Evolutionary conservation across 306 rosid genomes (phyloP).

Genomic region (Lithocarpus polystachyus): DNA sequence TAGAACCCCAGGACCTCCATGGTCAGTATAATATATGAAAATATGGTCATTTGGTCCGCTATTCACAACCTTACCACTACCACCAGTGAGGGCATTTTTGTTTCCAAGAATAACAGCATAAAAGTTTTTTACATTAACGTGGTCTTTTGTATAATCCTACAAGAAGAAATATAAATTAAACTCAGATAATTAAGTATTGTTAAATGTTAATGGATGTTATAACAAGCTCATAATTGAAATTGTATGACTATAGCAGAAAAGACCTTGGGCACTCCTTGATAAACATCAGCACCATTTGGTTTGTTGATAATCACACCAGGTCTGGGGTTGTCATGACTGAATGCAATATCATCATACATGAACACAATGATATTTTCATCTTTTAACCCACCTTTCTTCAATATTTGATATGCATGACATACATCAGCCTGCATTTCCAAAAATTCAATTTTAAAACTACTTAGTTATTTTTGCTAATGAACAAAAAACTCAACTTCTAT

Average conservation of each 20-base stretch:
- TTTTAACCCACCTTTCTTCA: conserved; percentile 43
- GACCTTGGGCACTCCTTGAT: background rate
- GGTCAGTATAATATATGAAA: conserved; percentile 63
- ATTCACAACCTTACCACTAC: conserved; percentile 62
- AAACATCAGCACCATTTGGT: conserved; percentile 45
- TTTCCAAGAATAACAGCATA: conserved; percentile 61
- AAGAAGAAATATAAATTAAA: background rate
- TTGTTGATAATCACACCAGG: conserved; percentile 52
- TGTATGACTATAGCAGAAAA: no score
- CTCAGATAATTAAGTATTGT: no score
- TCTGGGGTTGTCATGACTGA: conserved; percentile 28
- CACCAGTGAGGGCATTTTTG: conserved; percentile 46
- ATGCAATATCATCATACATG: conserved; percentile 11
- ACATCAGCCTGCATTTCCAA: conserved; percentile 41
- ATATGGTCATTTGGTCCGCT: conserved; percentile 56
- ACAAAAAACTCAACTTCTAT: no score
- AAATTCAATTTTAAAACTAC: background rate
- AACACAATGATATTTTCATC: conserved; percentile 56
- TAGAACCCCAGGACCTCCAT: conserved; percentile 43
- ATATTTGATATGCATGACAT: conserved; percentile 55
- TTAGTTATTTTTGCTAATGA: no score
- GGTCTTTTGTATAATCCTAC: conserved; percentile 47
- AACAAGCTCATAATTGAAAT: no score
- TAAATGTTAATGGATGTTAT: no score
- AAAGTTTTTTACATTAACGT: conserved; percentile 23